phyloP scores from a whole-genome alignment of 2,329 filamentous ascomycete genomes.

The Apiospora sp. region DNA sequence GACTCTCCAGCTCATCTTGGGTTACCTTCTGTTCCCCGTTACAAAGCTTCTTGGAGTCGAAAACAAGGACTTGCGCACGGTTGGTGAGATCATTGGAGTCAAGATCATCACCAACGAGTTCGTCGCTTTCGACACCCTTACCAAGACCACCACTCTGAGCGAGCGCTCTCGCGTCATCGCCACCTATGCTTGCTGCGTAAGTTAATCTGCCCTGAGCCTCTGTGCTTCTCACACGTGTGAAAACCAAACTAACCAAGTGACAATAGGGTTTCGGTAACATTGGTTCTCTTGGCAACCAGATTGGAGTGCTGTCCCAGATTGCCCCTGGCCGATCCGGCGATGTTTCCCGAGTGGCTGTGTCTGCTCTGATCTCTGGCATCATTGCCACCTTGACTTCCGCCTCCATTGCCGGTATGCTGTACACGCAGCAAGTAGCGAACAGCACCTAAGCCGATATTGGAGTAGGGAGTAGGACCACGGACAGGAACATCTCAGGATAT shows the following conservation, averaged over 20 bases:
- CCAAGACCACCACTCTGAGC: slow-evolving; percentile 63
- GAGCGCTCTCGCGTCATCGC: slow-evolving; percentile 80
- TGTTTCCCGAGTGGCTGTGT: slow-evolving; percentile 78
- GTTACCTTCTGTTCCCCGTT: slow-evolving; percentile 76
- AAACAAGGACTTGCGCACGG: slow-evolving; percentile 70
- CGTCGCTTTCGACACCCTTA: slow-evolving; percentile 67
- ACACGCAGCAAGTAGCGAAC: slow-evolving; percentile 49
- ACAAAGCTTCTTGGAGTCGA: slow-evolving; percentile 77
- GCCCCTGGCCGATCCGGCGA: slow-evolving; percentile 77
- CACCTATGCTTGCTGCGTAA: slow-evolving; percentile 80
- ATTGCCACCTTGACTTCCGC: slow-evolving; percentile 82
- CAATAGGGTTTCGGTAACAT: slow-evolving; percentile 79
- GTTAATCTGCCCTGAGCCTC: slow-evolving; percentile 31
- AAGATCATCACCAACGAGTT: slow-evolving; percentile 76
- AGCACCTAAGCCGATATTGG: background rate
- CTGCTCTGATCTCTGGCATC: slow-evolving; percentile 79
- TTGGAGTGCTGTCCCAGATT: slow-evolving; percentile 85
- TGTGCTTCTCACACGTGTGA: background rate
- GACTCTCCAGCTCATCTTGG: slow-evolving; percentile 73
- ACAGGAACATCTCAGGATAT: background rate
- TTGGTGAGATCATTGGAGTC: slow-evolving; percentile 80
- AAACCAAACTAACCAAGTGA: slow-evolving; percentile 26
- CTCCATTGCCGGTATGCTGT: slow-evolving; percentile 78
- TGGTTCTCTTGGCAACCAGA: slow-evolving; percentile 86
- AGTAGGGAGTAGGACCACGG: background rate